A percentile compares a stretch with the other conserved stretches of the same genome.
Evolutionary conservation across 495 filamentous ascomycete species (phyloP).

Genomic region (Pseudoneurospora amorphoporcata): DNA sequence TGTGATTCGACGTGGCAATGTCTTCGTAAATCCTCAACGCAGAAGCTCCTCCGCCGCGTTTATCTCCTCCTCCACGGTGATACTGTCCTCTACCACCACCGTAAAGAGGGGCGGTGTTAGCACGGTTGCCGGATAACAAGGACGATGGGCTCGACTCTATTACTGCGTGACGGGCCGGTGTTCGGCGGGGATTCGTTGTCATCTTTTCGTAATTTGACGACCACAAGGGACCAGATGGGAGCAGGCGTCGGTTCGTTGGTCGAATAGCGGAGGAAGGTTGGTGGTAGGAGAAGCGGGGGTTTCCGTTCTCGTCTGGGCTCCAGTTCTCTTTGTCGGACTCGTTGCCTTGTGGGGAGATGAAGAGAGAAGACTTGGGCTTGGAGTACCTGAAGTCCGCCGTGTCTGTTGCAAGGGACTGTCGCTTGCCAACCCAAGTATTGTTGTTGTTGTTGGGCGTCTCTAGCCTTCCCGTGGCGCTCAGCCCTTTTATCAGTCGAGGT

Average conservation of each 20-base stretch:
- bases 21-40: constrained; percentile 35
- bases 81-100: neutral
- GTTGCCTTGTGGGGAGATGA: constrained; percentile 26
- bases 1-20: neutral
- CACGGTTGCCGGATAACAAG: constrained; percentile 15
- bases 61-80: neutral
- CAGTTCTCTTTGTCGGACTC: constrained; percentile 97
- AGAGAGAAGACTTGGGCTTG: constrained; percentile 28
- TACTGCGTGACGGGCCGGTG: constrained; percentile 16
- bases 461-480: constrained; percentile 57
- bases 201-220: constrained; percentile 1
- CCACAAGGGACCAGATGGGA: constrained; percentile 7
- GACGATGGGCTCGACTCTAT: constrained; percentile 18
- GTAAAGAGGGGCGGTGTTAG: constrained; percentile 23
- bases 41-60: constrained; percentile 1
- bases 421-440: constrained; percentile 8
- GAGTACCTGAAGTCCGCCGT: constrained; percentile 21
- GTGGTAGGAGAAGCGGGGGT: constrained; percentile 22
- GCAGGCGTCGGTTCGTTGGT: constrained; percentile 7
- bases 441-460: constrained; percentile 37
- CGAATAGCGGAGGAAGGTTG: neutral
- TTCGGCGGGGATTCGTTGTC: constrained; percentile 24
- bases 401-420: neutral
- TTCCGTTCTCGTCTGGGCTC: constrained; percentile 45
- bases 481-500: constrained; percentile 51